A percentile compares a stretch with the other conserved stretches of the same genome.
These are phyloP conservation scores for Ballota nigra DNA, from an alignment of 257 asterid genomes.

Conservation along the genomic window DNA sequence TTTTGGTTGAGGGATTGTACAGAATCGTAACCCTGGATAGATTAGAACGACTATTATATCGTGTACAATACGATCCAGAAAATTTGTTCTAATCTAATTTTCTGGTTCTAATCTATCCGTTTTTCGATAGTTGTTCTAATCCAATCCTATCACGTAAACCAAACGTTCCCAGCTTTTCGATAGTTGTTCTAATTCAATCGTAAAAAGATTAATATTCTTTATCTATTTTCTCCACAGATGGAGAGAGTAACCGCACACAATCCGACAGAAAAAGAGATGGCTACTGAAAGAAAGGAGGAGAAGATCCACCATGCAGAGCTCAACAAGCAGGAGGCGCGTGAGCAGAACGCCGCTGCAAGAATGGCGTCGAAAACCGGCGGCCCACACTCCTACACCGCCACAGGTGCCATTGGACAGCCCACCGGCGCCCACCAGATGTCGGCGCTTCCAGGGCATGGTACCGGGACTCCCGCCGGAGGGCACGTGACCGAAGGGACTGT, in stretches of 20 bases:
- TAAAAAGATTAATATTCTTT: no score
- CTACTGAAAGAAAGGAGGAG: slow-evolving; percentile 49
- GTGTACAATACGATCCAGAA: no score
- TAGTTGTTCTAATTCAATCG: no score
- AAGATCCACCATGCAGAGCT: slow-evolving; percentile 46
- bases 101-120: no score
- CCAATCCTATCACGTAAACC: no score
- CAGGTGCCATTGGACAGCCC: slow-evolving; percentile 35
- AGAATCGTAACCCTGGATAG: no score
- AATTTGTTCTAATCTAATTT: no score
- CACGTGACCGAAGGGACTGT: slow-evolving; percentile 46
- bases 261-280: slow-evolving; percentile 50
- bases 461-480: no score
- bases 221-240: slow-evolving; percentile 33
- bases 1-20: no score
- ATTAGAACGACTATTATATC: no score
- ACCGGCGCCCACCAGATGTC: slow-evolving; percentile 52
- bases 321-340: slow-evolving; percentile 39
- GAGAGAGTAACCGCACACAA: slow-evolving; percentile 47
- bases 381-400: slow-evolving; percentile 37
- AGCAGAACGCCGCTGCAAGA: slow-evolving; percentile 38
- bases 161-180: no score
- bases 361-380: slow-evolving; percentile 26
- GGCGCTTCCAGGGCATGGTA: slow-evolving; percentile 51
- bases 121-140: no score